Evolutionary conservation across 2,329 filamentous ascomycete species (phyloP).

Genomic region (Xylariaceae sp.): DNA sequence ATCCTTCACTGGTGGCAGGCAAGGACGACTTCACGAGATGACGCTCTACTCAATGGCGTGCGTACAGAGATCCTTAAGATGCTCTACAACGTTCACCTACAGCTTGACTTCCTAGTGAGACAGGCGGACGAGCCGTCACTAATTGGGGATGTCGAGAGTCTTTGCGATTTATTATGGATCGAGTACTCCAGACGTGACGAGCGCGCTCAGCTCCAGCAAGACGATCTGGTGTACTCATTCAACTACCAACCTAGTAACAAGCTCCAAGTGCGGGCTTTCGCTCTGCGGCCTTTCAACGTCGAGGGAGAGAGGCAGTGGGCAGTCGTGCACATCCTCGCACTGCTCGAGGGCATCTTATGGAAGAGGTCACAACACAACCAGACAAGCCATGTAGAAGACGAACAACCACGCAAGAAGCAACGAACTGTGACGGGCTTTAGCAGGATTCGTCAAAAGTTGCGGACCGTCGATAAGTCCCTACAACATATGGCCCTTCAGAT

Average conservation of each 20-base stretch:
- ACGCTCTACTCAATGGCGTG: slow-evolving; percentile 52
- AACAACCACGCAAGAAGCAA: slow-evolving; percentile 46
- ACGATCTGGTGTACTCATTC: slow-evolving; percentile 59
- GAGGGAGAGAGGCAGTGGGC: slow-evolving; percentile 55
- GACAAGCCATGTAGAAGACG: slow-evolving; percentile 20
- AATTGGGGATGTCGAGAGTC: slow-evolving; percentile 47
- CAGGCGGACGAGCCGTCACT: slow-evolving; percentile 33
- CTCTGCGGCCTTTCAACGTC: slow-evolving; percentile 43
- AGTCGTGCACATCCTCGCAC: slow-evolving; percentile 49
- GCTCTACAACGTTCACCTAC: slow-evolving; percentile 58
- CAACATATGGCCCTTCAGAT: slow-evolving; percentile 49
- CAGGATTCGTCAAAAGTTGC: slow-evolving; percentile 42
- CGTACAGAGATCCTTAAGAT: slow-evolving; percentile 73
- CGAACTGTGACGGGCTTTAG: slow-evolving; percentile 34
- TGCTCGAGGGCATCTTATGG: slow-evolving; percentile 44
- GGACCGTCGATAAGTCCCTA: slow-evolving; percentile 33
- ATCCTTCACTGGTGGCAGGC: slow-evolving; percentile 71
- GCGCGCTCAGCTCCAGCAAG: slow-evolving; percentile 66
- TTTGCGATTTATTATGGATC: slow-evolving; percentile 62
- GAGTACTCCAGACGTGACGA: slow-evolving; percentile 71
- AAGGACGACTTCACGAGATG: slow-evolving; percentile 53
- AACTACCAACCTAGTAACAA: slow-evolving; percentile 34
- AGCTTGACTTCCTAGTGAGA: slow-evolving; percentile 49
- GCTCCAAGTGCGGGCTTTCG: slow-evolving; percentile 43
- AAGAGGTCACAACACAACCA: slow-evolving; percentile 16